These are phyloP conservation scores for Termitomyces sp. DNA, from an alignment of 768 basidiomycete species.

Conservation along the genomic window DNA sequence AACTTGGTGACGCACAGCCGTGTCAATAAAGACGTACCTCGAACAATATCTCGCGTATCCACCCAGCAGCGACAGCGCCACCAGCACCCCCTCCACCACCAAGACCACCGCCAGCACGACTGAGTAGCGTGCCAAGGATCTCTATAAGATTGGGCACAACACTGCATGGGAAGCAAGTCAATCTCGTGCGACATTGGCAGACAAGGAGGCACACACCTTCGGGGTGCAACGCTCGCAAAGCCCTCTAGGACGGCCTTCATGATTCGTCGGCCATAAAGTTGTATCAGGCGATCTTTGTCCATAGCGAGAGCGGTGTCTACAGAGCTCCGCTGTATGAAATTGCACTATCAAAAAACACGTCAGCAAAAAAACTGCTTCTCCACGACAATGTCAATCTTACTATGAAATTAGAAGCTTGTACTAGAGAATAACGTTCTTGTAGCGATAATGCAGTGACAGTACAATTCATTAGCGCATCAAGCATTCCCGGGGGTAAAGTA, in stretches of 20 bases:
- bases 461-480: conserved; percentile 62
- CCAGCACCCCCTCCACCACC: conserved; percentile 18
- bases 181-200: not conserved
- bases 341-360: conserved; percentile 34
- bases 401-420: conserved; percentile 76
- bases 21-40: conserved; percentile 34
- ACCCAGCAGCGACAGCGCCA: conserved; percentile 37
- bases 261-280: conserved; percentile 56
- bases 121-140: conserved; percentile 62
- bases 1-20: not conserved
- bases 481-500: conserved; percentile 47
- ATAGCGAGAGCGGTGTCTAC: conserved; percentile 54
- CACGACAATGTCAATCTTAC: conserved; percentile 33
- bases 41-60: conserved; percentile 72
- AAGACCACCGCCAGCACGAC: conserved; percentile 31
- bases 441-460: conserved; percentile 57
- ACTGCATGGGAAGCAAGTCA: conserved; percentile 26
- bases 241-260: conserved; percentile 72
- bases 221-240: conserved; percentile 80
- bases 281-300: conserved; percentile 34
- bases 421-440: conserved; percentile 78
- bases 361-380: not conserved
- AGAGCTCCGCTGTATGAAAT: conserved; percentile 62
- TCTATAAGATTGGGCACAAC: conserved; percentile 82
- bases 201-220: conserved; percentile 22